Evolutionary conservation across 164 flowering plant species (phyloP), one percentile per base, ranked within the genome.

Genomic region (Cinnamomum chago): DNA sequence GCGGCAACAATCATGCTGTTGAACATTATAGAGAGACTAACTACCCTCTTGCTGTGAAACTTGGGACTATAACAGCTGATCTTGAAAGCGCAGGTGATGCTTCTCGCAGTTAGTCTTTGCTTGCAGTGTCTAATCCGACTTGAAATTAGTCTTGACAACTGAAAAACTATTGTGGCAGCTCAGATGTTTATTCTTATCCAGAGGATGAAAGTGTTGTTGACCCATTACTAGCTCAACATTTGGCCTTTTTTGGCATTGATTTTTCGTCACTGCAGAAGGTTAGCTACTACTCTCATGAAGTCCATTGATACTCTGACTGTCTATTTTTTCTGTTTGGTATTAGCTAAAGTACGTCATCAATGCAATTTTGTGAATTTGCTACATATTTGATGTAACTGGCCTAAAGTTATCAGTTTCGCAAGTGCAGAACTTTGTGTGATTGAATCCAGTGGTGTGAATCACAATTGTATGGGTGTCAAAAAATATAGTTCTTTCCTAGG

Each of bases 121-220:
- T 55, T 14, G 17, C 60, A 55, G 60, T 14, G n/a, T 15, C 60
- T 55, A 55, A 20, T 55, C n/a, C 6, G 60, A 55, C 60, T 55
- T 55, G 60, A 15, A 55, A 15, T 55, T 55, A 20, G 60, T 55
- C n/a, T n/a, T 58, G 15, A 23, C 23, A 14, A 18, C 25, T 71
- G 22, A 28, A 76, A 78, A 77, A 12, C 33, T 80, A 58, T 83
- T 83, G 90, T 90, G 98, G 90, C 94, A 92, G 97, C 89, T 89
- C 98, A 95, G 99, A 96, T 74, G 98, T 94, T 86, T 96, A 80
- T 85, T 96, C 97, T 62, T 96, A 96, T 80, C 92, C 92, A 60
- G 99, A 96, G 88, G 99, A 96, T 85, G 98, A 92, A 35, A 88
- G 91, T 85, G 97, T 96, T 70, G 55, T 82, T 82, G 98, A 96